Evolutionary conservation across 768 basidiomycete genomes (phyloP).

Genomic region (Rhizopogon vulgaris): DNA sequence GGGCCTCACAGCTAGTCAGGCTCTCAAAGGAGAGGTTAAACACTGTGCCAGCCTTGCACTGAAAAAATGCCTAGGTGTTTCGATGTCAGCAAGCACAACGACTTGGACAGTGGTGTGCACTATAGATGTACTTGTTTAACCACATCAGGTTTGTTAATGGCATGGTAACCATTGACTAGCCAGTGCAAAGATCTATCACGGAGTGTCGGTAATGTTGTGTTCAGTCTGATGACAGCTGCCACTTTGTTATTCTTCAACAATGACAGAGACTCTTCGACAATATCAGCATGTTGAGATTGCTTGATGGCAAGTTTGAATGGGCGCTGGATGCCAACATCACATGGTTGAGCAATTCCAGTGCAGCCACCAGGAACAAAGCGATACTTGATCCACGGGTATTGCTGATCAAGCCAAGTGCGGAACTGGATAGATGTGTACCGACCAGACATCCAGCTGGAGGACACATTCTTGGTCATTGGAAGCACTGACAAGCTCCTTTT

Average conservation of each 20-base stretch:
- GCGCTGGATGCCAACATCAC: background rate
- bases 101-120: too few relatives aligned
- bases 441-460: too few relatives aligned
- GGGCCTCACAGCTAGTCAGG: background rate
- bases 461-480: too few relatives aligned
- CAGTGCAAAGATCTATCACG: too few relatives aligned
- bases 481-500: too few relatives aligned
- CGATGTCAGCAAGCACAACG: too few relatives aligned
- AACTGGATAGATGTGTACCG: background rate
- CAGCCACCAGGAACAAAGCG: background rate
- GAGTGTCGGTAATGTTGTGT: background rate
- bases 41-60: background rate
- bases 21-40: background rate
- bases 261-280: background rate
- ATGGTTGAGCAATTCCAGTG: background rate
- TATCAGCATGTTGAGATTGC: background rate
- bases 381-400: background rate
- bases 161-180: too few relatives aligned
- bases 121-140: too few relatives aligned
- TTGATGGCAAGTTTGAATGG: constrained; percentile 1
- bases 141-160: too few relatives aligned
- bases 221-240: background rate
- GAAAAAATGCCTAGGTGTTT: background rate
- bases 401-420: background rate
- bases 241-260: background rate